phyloP scores from a whole-genome alignment of 768 basidiomycete species.

The Naganishia vishniacii region DNA sequence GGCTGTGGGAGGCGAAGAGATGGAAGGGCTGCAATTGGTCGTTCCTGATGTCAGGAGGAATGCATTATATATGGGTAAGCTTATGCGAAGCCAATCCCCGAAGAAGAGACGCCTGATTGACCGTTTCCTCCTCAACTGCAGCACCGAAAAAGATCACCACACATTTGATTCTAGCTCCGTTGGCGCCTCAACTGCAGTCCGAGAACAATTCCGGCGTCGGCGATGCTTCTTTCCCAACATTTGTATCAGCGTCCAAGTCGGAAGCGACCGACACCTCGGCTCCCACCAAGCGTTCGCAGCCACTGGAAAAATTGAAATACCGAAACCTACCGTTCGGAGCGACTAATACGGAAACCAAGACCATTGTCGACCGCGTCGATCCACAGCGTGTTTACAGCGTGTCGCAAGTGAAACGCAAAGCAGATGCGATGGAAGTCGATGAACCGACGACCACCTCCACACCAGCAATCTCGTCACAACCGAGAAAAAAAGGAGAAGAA shows the following conservation, averaged over 20 bases:
- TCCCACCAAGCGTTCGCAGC: slow-evolving; percentile 37
- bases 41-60: slow-evolving; percentile 35
- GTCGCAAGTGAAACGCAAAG: slow-evolving; percentile 1
- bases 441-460: background rate
- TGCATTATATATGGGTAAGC: slow-evolving; percentile 41
- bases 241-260: slow-evolving; percentile 25
- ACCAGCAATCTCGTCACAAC: background rate
- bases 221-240: slow-evolving; percentile 16
- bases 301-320: slow-evolving; percentile 42
- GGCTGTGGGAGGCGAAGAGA: slow-evolving; percentile 43
- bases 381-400: background rate
- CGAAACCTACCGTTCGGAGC: slow-evolving; percentile 42
- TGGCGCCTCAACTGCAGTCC: background rate
- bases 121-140: no score
- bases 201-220: background rate
- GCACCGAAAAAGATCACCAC: slow-evolving; percentile 40
- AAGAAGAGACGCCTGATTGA: background rate
- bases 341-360: slow-evolving; percentile 13
- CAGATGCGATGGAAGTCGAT: slow-evolving; percentile 8
- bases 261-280: slow-evolving; percentile 3
- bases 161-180: slow-evolving; percentile 34
- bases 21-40: slow-evolving; percentile 41
- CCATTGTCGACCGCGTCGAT: slow-evolving; percentile 14
- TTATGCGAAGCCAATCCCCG: no score
- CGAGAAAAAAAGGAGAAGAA: slow-evolving; percentile 24